phyloP scores from a whole-genome alignment of 139 green algal species.

The Zygnema circumcarinatum region DNA sequence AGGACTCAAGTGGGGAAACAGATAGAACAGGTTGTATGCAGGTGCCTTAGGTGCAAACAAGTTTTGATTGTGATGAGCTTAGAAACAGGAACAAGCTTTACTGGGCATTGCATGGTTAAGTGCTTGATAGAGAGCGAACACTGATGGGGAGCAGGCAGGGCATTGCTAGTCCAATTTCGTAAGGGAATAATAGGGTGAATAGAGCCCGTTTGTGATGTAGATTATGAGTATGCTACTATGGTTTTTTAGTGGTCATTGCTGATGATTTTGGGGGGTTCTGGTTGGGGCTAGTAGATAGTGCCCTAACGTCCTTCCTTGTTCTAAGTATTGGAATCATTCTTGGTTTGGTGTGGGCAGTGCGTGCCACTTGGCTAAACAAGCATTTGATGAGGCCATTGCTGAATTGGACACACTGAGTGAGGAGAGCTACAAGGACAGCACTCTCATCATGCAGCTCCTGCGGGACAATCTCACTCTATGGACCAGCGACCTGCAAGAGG shows the following conservation, averaged over 20 bases:
- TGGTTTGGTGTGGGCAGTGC: slow-evolving; percentile 41
- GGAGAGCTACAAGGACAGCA: slow-evolving; percentile 68
- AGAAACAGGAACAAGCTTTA: background rate
- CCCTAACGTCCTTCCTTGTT: background rate
- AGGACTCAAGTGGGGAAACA: background rate
- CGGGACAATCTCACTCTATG: slow-evolving; percentile 67
- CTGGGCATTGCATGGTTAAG: too few species aligned
- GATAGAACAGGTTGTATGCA: background rate
- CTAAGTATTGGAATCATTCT: background rate
- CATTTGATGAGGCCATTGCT: slow-evolving; percentile 65
- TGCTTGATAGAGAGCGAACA: too few species aligned
- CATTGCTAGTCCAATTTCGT: too few species aligned
- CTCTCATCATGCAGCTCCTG: slow-evolving; percentile 67
- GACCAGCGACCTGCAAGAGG: slow-evolving; percentile 64
- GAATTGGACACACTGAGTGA: slow-evolving; percentile 65
- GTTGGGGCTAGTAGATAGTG: background rate
- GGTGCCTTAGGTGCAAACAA: background rate
- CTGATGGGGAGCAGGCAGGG: too few species aligned
- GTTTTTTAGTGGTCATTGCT: slow-evolving; percentile 5
- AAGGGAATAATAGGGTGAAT: too few species aligned
- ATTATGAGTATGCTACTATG: too few species aligned
- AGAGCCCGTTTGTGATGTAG: too few species aligned
- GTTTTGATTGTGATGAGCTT: background rate
- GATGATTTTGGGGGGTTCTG: background rate
- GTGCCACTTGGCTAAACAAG: slow-evolving; percentile 61